Evolutionary conservation across 1,284 basidiomycete genomes (phyloP), one percentile per base, ranked within the genome.

Genomic region (Filobasidium uniguttulatum): DNA sequence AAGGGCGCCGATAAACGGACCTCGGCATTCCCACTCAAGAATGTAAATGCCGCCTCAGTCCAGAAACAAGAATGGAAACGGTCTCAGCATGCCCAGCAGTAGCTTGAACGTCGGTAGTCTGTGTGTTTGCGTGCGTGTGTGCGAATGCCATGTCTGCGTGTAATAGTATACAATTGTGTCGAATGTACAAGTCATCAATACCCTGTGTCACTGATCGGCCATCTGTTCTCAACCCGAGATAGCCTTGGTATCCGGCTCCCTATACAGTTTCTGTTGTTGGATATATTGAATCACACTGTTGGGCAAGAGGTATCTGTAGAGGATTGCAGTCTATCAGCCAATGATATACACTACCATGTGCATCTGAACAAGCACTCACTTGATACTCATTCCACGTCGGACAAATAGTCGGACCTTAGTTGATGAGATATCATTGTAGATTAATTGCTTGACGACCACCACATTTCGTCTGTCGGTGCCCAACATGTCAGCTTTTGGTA

Each of bases 401-500:
- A 98, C 77, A 71, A 97, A 97, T 34, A 98, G 71, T 37, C 83
- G 66, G 53, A 89, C 88, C 73, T 97, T 97, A 25, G 90, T 94
- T 53, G 84, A 88, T 15, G 88, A 93, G 44, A 99, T 93, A 66
- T 99, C 93, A 67, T 98, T 98, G 69, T 97, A 90, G 59, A 98
- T 97, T 48, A 96, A 79, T 69, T 98, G 93, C 51, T 86, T 83
- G 61, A 94, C 85, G 57, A 97, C 81, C 64, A 89, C 82, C 57
- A 98, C 90, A 66, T 97, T 98, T 63, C 81, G 76, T 36, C 68
- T 67, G 53, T 5, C 30, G n/a, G n/a, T n/a, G n/a, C n/a, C n/a
- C n/a, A n/a, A n/a, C n/a, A n/a, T n/a, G n/a, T n/a, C n/a, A n/a
- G n/a, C n/a, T n/a, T n/a, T n/a, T n/a, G n/a, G n/a, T n/a, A n/a